phyloP scores from a whole-genome alignment of 2,329 filamentous ascomycete species.

The Xylariaceae sp. region DNA sequence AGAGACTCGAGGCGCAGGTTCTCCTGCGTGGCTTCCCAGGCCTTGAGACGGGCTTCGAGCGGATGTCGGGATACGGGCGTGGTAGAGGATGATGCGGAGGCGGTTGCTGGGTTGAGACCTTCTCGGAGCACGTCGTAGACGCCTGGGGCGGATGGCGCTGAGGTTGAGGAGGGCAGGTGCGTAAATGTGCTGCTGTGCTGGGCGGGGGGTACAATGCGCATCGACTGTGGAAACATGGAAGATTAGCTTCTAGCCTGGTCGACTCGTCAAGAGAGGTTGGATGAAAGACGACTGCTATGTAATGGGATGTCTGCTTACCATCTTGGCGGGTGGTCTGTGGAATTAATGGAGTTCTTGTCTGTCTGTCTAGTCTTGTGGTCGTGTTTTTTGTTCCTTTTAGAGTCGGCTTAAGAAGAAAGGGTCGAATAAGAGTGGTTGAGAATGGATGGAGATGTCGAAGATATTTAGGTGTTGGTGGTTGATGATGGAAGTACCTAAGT shows the following conservation, averaged over 20 bases:
- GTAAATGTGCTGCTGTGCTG: conserved; percentile 70
- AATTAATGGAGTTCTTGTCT: background rate
- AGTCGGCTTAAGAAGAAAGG: background rate
- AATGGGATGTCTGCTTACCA: conserved; percentile 52
- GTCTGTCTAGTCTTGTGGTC: background rate
- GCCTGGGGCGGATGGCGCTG: conserved; percentile 89
- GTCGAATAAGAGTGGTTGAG: background rate
- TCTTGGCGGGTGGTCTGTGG: conserved; percentile 47
- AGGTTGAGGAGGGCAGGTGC: conserved; percentile 65
- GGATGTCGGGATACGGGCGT: conserved; percentile 77
- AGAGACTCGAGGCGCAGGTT: conserved; percentile 86
- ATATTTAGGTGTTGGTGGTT: background rate
- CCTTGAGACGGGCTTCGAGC: conserved; percentile 85
- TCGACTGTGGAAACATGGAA: conserved; percentile 63
- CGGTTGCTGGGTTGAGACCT: conserved; percentile 72
- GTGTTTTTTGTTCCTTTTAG: background rate
- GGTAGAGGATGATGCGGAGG: conserved; percentile 43
- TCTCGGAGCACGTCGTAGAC: conserved; percentile 92
- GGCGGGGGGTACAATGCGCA: conserved; percentile 83
- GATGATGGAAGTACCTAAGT: conserved; percentile 11
- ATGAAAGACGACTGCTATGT: conserved; percentile 1
- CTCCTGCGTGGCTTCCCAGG: conserved; percentile 92
- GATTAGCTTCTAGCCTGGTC: conserved; percentile 26
- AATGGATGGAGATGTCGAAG: background rate
- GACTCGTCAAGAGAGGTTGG: conserved; percentile 3